A percentile compares a stretch with the other conserved stretches of the same genome.
Conservation (phyloP, 129 eudicot genomes). For the Flaveria ramosissima region DNA sequence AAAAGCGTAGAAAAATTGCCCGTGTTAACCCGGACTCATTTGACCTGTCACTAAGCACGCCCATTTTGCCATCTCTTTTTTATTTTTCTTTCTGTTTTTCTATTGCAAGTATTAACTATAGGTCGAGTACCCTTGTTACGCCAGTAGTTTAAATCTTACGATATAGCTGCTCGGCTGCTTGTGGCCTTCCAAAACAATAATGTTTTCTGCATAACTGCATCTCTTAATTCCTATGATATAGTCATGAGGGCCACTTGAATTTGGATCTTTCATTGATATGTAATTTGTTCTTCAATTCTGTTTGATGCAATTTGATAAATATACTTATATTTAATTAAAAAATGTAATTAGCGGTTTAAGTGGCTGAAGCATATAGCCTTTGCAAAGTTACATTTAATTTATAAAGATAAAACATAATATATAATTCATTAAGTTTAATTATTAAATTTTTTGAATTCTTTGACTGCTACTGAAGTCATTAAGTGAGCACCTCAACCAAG, state of each 20-base stretch:
- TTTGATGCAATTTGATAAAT: conserved; percentile 5
- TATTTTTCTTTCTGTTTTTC: background rate
- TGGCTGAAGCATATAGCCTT: background rate
- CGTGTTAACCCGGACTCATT: too few relatives aligned
- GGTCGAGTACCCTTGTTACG: background rate
- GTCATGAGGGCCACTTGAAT: background rate
- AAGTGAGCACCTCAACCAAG: conserved; percentile 1
- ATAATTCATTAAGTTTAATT: background rate
- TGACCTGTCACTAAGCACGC: background rate
- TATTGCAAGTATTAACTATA: conserved; percentile 9
- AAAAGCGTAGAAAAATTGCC: background rate
- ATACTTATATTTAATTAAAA: background rate
- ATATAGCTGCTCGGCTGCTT: background rate
- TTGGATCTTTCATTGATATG: background rate
- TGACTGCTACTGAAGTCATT: background rate
- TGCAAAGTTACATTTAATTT: background rate
- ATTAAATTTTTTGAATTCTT: background rate
- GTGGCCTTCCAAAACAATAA: background rate
- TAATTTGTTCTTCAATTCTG: background rate
- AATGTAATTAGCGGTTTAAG: background rate
- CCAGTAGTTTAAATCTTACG: background rate
- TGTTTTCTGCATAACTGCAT: background rate
- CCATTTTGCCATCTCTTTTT: background rate
- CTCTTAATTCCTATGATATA: background rate
- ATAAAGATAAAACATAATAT: background rate